Evolutionary conservation across 192 early-diverging fungal genomes (phyloP), one percentile per base, ranked within the genome.

Genomic region (Coemansia javaensis): DNA sequence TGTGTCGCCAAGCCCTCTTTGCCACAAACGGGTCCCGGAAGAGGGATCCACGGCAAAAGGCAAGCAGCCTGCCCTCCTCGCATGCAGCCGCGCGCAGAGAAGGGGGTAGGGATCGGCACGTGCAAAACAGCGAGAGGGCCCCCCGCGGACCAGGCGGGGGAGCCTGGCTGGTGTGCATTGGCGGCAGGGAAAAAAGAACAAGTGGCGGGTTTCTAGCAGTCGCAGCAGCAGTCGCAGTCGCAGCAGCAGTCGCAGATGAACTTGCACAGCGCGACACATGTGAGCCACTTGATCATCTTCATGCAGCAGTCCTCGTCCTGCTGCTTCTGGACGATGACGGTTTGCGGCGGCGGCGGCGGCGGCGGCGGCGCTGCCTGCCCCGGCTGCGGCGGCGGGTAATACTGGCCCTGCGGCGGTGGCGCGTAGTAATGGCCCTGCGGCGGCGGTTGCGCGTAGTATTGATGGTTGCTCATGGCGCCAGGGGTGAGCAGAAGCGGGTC

Each of bases 201-300:
- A 31, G 23, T 5, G 20, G 27, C 17, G 27, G 43, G 22, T 24
- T 24, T 47, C 23, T 46, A 46, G 42, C 42, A 44, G 28, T 27
- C 31, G 42, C 42, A 45, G 45, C 33, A 32, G n/a, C 20, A 47
- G 24, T 9, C 10, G 8, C 40, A 25, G 21, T 14, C 9, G 14
- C 25, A 23, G 40, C 21, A 30, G 28, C 32, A 34, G 15, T 32
- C 45, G 21, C 24, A 37, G 14, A 44, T 28, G n/a, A 6, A 2
- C 12, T 44, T 5, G 24, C 24, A 17, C 41, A 44, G 15, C 7
- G 16, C 4, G 41, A 24, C 24, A 44, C n/a, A n/a, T n/a, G 13
- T 10, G 15, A n/a, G 1, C 40, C 40, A 4, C 3, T 4, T 6
- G 14, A 42, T 17, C 45, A 49, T 15, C 8, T n/a, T 9, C 34